phyloP scores from a whole-genome alignment of 345 rosid species.

The Aquilaria sinensis region DNA sequence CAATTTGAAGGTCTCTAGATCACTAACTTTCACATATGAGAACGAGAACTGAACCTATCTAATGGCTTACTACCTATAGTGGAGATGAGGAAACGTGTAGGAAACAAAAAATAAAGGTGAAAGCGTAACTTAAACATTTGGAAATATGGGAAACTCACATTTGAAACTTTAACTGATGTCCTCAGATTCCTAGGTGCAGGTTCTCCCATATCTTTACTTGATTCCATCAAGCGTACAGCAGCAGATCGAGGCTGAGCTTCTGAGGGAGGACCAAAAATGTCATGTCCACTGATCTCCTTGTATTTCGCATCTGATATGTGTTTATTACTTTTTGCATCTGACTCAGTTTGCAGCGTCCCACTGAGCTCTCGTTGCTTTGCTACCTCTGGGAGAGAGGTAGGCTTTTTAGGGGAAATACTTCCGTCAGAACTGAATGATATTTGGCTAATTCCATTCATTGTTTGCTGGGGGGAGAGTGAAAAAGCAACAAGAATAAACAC shows the following conservation, averaged over 20 bases:
- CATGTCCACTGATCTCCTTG: constrained; percentile 86
- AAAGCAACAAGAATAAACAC: constrained; percentile 1
- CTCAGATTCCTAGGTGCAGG: constrained; percentile 63
- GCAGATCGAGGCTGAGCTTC: constrained; percentile 71
- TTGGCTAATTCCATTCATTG: constrained; percentile 70
- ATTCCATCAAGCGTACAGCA: constrained; percentile 40
- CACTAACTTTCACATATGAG: too few relatives aligned
- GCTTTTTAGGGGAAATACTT: constrained; percentile 67
- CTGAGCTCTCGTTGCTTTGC: constrained; percentile 85
- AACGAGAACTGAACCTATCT: too few relatives aligned
- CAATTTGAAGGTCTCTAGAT: too few relatives aligned
- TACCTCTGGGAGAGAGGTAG: constrained; percentile 61
- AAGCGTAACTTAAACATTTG: background rate
- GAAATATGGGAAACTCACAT: constrained; percentile 33
- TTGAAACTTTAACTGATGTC: constrained; percentile 68
- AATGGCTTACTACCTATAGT: too few relatives aligned
- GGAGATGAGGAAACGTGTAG: too few relatives aligned
- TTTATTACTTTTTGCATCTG: constrained; percentile 54
- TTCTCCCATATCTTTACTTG: constrained; percentile 57
- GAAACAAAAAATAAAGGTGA: background rate
- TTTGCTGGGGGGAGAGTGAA: constrained; percentile 36
- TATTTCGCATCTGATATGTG: constrained; percentile 72
- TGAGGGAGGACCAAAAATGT: constrained; percentile 70
- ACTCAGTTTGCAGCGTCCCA: constrained; percentile 56
- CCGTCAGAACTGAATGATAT: constrained; percentile 75